These are phyloP conservation scores for Trichoderma hamatum DNA, from an alignment of 2,329 filamentous ascomycete genomes.

Conservation along the genomic window DNA sequence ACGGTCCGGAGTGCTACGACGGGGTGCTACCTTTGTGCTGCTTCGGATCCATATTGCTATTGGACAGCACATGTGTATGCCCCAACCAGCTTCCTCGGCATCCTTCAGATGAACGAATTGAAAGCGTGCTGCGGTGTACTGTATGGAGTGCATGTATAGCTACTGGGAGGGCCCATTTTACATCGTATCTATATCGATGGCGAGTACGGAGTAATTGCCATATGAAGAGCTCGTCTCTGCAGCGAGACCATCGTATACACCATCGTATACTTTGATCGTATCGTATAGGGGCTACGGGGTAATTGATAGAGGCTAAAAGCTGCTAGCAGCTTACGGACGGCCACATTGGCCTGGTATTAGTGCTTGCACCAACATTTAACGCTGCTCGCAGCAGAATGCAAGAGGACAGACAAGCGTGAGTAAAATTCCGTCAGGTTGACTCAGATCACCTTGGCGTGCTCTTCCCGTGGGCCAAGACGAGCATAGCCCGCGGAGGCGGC, in stretches of 20 bases:
- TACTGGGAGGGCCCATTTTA: background rate
- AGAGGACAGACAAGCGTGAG: background rate
- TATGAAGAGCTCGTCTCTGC: background rate
- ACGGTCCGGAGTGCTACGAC: background rate
- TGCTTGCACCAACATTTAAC: background rate
- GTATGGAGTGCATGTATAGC: background rate
- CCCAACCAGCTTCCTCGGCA: background rate
- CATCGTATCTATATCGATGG: background rate
- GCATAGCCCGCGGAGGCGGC: background rate
- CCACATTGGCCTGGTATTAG: background rate
- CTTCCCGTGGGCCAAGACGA: background rate
- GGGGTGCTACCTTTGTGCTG: background rate
- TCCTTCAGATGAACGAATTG: background rate
- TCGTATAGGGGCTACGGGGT: background rate
- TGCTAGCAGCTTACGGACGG: background rate
- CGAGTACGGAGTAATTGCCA: background rate
- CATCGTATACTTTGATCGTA: background rate
- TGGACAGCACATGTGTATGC: background rate
- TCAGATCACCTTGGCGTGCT: slow-evolving; percentile 1
- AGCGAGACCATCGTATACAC: background rate
- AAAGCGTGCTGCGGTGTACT: background rate
- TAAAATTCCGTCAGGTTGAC: slow-evolving; percentile 10
- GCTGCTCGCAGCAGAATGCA: background rate
- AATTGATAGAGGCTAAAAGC: slow-evolving; percentile 1
- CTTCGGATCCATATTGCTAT: background rate